These are phyloP conservation scores for Penicillium arizonense DNA, from an alignment of 495 filamentous ascomycete species.

Conservation along the genomic window DNA sequence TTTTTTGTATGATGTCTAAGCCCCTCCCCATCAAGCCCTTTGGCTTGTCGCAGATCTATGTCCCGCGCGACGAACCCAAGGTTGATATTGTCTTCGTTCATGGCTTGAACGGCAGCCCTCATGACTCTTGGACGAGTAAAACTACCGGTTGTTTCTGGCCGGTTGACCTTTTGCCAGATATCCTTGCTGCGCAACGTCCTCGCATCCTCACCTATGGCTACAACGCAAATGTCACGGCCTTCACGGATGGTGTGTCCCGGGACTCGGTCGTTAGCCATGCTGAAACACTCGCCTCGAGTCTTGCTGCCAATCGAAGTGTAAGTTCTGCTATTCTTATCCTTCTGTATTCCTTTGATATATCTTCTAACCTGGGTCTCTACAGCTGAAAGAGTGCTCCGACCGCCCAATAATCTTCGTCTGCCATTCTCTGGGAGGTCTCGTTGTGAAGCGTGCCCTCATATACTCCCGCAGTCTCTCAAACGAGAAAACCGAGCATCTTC, in stretches of 20 bases:
- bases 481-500: conserved; percentile 67
- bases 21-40: conserved; percentile 54
- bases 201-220: conserved; percentile 83
- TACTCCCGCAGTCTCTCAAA: conserved; percentile 62
- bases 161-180: conserved; percentile 64
- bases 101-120: conserved; percentile 76
- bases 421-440: conserved; percentile 78
- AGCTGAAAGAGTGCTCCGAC: conserved; percentile 54
- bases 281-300: conserved; percentile 66
- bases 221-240: conserved; percentile 72
- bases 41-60: conserved; percentile 68
- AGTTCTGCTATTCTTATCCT: conserved; percentile 36
- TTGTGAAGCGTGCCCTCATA: conserved; percentile 72
- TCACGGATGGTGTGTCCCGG: conserved; percentile 59
- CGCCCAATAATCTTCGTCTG: conserved; percentile 83
- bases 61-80: conserved; percentile 41
- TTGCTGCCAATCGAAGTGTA: conserved; percentile 59
- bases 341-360: neutral
- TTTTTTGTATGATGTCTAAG: conserved; percentile 22
- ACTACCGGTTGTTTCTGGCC: conserved; percentile 73
- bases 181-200: conserved; percentile 59
- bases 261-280: conserved; percentile 84
- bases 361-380: conserved; percentile 3
- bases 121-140: conserved; percentile 70
- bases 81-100: conserved; percentile 73